Percentiles rank a stretch among this genome's conserved stretches.
Conservation (phyloP, 2,329 filamentous ascomycete genomes). For the Scedosporium boydii region DNA sequence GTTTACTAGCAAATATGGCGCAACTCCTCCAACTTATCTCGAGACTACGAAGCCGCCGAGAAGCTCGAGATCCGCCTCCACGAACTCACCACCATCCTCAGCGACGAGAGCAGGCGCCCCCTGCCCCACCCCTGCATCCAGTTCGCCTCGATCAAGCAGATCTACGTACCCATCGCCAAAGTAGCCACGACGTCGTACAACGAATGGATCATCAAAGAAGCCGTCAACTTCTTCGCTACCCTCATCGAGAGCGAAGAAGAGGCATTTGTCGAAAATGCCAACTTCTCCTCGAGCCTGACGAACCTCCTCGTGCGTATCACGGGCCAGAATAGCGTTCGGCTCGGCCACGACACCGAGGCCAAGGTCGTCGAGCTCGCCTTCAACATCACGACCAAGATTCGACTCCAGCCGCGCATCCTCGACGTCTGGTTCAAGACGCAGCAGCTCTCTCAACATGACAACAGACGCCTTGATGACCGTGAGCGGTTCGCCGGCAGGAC, state of each 20-base stretch:
- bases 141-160: slow-evolving; percentile 76
- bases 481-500: slow-evolving; percentile 76
- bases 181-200: slow-evolving; percentile 79
- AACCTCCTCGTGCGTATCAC: slow-evolving; percentile 75
- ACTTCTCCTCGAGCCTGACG: slow-evolving; percentile 80
- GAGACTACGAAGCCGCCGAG: slow-evolving; percentile 52
- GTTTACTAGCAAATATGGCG: slow-evolving; percentile 39
- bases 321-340: slow-evolving; percentile 50
- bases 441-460: slow-evolving; percentile 21
- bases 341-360: slow-evolving; percentile 73
- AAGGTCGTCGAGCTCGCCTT: slow-evolving; percentile 89
- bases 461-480: slow-evolving; percentile 45
- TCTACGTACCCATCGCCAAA: slow-evolving; percentile 83
- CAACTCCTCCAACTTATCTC: slow-evolving; percentile 48
- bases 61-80: slow-evolving; percentile 53
- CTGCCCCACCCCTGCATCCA: slow-evolving; percentile 85
- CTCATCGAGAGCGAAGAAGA: slow-evolving; percentile 96
- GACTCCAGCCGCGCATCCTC: slow-evolving; percentile 77
- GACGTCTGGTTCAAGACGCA: slow-evolving; percentile 75
- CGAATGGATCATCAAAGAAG: slow-evolving; percentile 75
- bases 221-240: slow-evolving; percentile 78
- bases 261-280: slow-evolving; percentile 77
- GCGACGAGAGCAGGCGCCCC: slow-evolving; percentile 80
- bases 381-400: slow-evolving; percentile 92
- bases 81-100: slow-evolving; percentile 62